These are phyloP conservation scores for Curvularia verruculosa DNA, from an alignment of 2,329 filamentous ascomycete genomes.

Conservation along the genomic window DNA sequence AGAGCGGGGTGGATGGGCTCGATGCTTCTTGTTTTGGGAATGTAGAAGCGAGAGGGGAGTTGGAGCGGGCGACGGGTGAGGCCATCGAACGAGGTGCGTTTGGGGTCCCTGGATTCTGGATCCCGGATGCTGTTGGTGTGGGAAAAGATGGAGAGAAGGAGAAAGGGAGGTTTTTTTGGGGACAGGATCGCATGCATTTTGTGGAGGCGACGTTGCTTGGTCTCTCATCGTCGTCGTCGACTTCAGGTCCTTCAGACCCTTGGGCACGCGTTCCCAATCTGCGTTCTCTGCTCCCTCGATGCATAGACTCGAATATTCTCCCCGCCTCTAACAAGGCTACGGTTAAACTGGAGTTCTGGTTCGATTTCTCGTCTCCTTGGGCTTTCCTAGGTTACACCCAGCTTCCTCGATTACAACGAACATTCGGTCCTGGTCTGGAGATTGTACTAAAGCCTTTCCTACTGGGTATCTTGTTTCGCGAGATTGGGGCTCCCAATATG, in stretches of 20 bases:
- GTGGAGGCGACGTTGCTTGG: constrained; percentile 39
- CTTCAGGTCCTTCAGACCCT: not conserved
- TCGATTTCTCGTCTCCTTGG: constrained; percentile 46
- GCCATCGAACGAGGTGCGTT: constrained; percentile 44
- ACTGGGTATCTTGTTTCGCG: constrained; percentile 43
- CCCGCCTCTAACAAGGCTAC: not conserved
- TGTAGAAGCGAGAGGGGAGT: constrained; percentile 26
- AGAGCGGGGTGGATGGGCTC: constrained; percentile 31
- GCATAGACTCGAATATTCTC: constrained; percentile 16
- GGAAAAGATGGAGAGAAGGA: constrained; percentile 20
- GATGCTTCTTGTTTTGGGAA: constrained; percentile 24
- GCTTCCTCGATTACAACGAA: constrained; percentile 33
- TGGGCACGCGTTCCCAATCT: constrained; percentile 24
- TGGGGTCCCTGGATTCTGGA: constrained; percentile 46
- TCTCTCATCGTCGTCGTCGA: not conserved
- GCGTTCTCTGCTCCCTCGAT: constrained; percentile 34
- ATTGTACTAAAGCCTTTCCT: constrained; percentile 44
- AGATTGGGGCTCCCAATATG: constrained; percentile 45
- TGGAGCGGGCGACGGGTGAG: constrained; percentile 35
- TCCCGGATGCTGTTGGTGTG: constrained; percentile 24
- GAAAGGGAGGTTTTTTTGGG: constrained; percentile 42
- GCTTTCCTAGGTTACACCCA: constrained; percentile 46
- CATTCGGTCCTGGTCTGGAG: constrained; percentile 32
- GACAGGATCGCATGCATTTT: constrained; percentile 48
- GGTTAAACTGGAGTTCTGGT: constrained; percentile 42